These are phyloP conservation scores for Atkinsonella hypoxylon DNA, from an alignment of 2,329 filamentous ascomycete species.

Conservation along the genomic window DNA sequence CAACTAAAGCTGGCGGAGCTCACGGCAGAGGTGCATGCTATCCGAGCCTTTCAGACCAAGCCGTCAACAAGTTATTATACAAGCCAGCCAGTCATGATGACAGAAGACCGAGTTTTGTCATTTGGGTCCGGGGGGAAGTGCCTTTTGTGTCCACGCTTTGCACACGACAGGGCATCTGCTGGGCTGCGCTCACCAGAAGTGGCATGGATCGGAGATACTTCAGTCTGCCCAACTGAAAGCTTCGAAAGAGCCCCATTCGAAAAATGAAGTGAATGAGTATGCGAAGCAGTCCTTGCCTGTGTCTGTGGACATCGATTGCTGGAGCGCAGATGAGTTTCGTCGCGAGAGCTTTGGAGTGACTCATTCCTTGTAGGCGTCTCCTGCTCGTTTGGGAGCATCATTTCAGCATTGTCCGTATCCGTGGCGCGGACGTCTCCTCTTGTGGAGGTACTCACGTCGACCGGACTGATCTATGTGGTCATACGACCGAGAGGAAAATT, in stretches of 20 bases:
- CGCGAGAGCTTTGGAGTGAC: constrained; percentile 39
- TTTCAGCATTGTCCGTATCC: constrained; percentile 57
- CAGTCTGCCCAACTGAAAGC: constrained; percentile 58
- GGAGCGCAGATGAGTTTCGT: constrained; percentile 50
- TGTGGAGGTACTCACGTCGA: constrained; percentile 66
- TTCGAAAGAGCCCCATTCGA: constrained; percentile 49
- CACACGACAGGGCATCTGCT: constrained; percentile 67
- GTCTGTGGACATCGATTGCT: constrained; percentile 51
- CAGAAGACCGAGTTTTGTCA: too few relatives aligned
- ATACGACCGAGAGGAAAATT: constrained; percentile 55
- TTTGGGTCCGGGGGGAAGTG: too few relatives aligned
- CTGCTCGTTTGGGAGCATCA: constrained; percentile 36
- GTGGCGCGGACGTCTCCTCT: constrained; percentile 57
- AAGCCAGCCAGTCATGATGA: too few relatives aligned
- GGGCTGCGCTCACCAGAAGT: constrained; percentile 51
- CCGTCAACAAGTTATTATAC: too few relatives aligned
- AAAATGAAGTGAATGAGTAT: constrained; percentile 47
- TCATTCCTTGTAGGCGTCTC: constrained; percentile 38
- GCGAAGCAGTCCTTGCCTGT: constrained; percentile 39
- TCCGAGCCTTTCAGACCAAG: too few relatives aligned
- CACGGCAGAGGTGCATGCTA: too few relatives aligned
- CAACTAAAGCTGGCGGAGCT: too few relatives aligned
- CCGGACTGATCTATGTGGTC: constrained; percentile 44
- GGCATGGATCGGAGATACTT: constrained; percentile 39
- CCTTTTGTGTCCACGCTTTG: constrained; percentile 49